A percentile compares a stretch with the other conserved stretches of the same genome.
phyloP scores from a whole-genome alignment of 2,329 filamentous ascomycete species.

The Neonectria neomacrospora region DNA sequence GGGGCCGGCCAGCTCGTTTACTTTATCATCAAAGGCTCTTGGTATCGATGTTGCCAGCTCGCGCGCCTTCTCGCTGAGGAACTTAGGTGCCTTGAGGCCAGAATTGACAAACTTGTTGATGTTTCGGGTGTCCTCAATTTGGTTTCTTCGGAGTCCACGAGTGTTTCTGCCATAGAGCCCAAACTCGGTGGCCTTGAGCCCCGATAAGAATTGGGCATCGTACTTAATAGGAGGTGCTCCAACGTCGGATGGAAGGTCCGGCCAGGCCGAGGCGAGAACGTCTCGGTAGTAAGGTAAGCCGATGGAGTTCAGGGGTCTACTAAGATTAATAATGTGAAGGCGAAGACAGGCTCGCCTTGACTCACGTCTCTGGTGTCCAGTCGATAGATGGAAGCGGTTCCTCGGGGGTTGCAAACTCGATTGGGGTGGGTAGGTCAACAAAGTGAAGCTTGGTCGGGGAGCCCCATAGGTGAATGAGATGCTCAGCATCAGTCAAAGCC shows the following conservation, averaged over 20 bases:
- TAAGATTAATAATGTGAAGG: constrained; percentile 22
- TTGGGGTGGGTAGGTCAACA: constrained; percentile 80
- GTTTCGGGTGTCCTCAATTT: constrained; percentile 80
- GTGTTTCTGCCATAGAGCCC: constrained; percentile 84
- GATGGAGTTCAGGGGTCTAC: constrained; percentile 81
- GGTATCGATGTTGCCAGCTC: constrained; percentile 65
- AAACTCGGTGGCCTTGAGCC: constrained; percentile 77
- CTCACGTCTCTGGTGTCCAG: constrained; percentile 77
- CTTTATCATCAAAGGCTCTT: constrained; percentile 55
- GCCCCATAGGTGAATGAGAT: constrained; percentile 86
- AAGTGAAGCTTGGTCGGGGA: constrained; percentile 88
- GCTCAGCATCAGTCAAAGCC: constrained; percentile 82
- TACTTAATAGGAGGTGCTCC: constrained; percentile 83
- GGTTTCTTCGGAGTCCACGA: constrained; percentile 79
- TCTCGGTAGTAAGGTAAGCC: constrained; percentile 97
- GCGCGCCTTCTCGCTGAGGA: constrained; percentile 91
- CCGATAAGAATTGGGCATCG: constrained; percentile 75
- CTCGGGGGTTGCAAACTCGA: constrained; percentile 78
- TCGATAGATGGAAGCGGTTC: constrained; percentile 69
- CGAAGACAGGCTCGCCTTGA: constrained; percentile 19
- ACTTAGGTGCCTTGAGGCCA: constrained; percentile 81
- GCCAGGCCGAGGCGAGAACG: constrained; percentile 87
- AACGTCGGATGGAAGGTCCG: constrained; percentile 85
- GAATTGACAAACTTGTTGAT: constrained; percentile 69
- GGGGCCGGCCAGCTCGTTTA: constrained; percentile 70